Evolutionary conservation across 2,329 filamentous ascomycete genomes (phyloP).

Genomic region (Knoxdaviesia capensis): DNA sequence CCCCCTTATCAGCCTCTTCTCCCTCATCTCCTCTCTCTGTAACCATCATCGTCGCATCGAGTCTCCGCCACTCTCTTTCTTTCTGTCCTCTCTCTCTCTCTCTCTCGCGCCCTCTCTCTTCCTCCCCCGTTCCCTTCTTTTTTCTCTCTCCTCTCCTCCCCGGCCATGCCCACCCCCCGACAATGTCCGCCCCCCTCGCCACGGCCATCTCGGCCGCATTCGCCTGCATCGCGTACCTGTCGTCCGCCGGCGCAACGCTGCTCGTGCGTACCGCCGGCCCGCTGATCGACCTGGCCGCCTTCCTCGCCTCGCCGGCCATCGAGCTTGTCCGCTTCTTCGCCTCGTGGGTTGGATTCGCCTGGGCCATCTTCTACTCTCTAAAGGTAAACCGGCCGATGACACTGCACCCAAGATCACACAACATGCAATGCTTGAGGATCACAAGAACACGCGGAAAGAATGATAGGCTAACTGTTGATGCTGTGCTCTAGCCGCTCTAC

Average conservation of each 20-base stretch:
- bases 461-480: neutral
- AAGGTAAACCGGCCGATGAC: too few relatives aligned
- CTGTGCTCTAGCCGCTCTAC: slow-evolving; percentile 2
- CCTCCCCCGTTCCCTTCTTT: neutral
- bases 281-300: neutral
- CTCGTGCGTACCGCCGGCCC: neutral
- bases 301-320: slow-evolving; percentile 1
- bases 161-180: neutral
- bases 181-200: too few relatives aligned
- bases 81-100: neutral
- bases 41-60: too few relatives aligned
- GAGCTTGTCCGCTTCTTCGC: slow-evolving; percentile 1
- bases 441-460: too few relatives aligned
- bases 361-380: too few relatives aligned
- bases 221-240: neutral
- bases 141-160: neutral
- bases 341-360: neutral
- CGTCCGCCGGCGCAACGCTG: neutral
- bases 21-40: neutral
- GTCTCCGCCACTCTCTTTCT: neutral
- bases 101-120: neutral
- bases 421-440: too few relatives aligned
- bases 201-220: neutral
- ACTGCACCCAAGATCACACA: too few relatives aligned
- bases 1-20: neutral